Evolutionary conservation across 805 yeast species (phyloP), one percentile per base, ranked within the genome.

Genomic region (Lipomyces yamanashiensis): DNA sequence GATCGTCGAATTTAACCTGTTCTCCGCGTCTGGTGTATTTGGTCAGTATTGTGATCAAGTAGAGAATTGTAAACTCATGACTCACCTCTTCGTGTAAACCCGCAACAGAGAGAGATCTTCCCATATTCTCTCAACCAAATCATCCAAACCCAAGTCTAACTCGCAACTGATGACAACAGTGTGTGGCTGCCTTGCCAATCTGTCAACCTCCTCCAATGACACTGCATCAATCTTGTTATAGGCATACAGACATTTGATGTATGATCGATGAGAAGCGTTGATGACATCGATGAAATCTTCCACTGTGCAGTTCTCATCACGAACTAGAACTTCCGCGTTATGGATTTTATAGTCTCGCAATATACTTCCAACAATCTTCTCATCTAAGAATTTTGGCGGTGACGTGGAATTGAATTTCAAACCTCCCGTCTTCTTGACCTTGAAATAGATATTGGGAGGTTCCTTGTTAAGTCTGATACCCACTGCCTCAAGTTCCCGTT

Each of bases 191-290:
- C 97, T 83, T 0, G 98, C 98, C 62, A 93, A 81, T 60, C 96
- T 79, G 75, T 95, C 97, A 56, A 91, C 90, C 74, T 93, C 99
- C 75, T 93, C 98, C 57, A 93, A 78, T 1, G 97, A 90, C 12
- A 93, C 98, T 0, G 97, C 93, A 75, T 93, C 99, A 53, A 93
- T 85, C 82, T 93, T 93, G 81, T 95, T 93, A 81, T 92, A 95
- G 28, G 90, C 97, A 73, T 95, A 93, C 34, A 93, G 81, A 76
- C 98, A 95, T 70, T 90, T 91, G 75, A 92, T 87, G 75, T 93
- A 93, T 10, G 91, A 87, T 65, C 96, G 85, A 75, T 91, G 96
- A 63, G 84, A 85, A 52, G 90, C 96, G 75, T 95, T 95, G 63
- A 93, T 87, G 10, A 89, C 87, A 76, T 93, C 98, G 69, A 93